These are phyloP conservation scores for Polyplosphaeria fusca DNA, from an alignment of 495 filamentous ascomycete genomes.

Conservation along the genomic window DNA sequence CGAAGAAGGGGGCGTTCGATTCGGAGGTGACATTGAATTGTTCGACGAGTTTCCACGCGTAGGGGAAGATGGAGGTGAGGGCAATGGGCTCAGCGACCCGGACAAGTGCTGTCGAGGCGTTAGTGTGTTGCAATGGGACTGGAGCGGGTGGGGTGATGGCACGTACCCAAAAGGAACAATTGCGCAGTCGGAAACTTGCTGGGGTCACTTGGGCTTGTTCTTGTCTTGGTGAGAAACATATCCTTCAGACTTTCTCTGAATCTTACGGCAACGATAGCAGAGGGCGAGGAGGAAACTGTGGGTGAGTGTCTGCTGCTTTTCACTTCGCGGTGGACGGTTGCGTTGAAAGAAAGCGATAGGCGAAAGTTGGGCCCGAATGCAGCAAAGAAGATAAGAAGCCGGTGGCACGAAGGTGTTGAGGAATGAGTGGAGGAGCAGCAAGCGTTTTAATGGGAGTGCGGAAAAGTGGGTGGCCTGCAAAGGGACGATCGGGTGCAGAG, in stretches of 20 bases:
- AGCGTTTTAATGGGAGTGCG: background rate
- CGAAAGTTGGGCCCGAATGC: conserved; percentile 15
- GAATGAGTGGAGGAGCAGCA: background rate
- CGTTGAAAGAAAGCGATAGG: conserved; percentile 15
- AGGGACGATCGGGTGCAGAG: background rate
- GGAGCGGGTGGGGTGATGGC: background rate
- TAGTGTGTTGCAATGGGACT: background rate
- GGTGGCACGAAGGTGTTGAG: background rate
- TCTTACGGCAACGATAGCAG: conserved; percentile 39
- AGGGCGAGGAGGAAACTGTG: background rate
- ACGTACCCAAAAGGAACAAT: conserved; percentile 69
- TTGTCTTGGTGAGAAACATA: conserved; percentile 45
- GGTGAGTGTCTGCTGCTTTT: conserved; percentile 14
- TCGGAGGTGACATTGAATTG: conserved; percentile 65
- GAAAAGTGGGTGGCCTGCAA: background rate
- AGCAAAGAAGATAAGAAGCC: background rate
- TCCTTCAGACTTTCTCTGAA: conserved; percentile 26
- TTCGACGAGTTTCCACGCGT: conserved; percentile 79
- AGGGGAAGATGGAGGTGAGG: conserved; percentile 82
- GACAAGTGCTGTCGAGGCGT: conserved; percentile 54
- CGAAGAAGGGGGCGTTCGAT: conserved; percentile 74
- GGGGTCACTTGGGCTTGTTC: conserved; percentile 48
- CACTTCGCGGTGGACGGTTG: conserved; percentile 29
- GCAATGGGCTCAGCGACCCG: conserved; percentile 87
- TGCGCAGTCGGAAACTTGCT: conserved; percentile 72